Conservation (phyloP, 1,284 basidiomycete species). For the Xerocomus nothofagi region DNA sequence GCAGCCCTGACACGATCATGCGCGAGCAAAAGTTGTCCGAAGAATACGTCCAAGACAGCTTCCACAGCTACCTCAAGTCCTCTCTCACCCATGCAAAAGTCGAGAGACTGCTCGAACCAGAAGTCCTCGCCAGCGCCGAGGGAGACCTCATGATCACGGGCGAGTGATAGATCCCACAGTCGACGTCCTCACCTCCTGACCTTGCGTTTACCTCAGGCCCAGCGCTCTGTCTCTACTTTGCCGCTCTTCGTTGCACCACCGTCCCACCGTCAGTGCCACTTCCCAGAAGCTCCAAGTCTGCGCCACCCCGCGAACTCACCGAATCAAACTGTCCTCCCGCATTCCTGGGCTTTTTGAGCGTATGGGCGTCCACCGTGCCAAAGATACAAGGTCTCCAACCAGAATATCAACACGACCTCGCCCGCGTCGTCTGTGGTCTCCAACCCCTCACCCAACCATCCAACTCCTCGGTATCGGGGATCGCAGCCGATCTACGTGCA, state of each 20-base stretch:
- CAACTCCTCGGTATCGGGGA: constrained; percentile 49
- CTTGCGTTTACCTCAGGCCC: constrained; percentile 48
- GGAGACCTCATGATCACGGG: constrained; percentile 81
- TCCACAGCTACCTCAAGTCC: constrained; percentile 77
- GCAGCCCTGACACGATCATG: no score
- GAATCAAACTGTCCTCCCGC: constrained; percentile 55
- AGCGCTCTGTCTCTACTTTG: constrained; percentile 64
- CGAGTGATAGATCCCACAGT: constrained; percentile 47
- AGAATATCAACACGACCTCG: constrained; percentile 75
- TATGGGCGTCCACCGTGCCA: constrained; percentile 70
- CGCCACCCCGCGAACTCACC: constrained; percentile 48
- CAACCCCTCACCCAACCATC: constrained; percentile 40
- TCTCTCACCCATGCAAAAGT: constrained; percentile 73
- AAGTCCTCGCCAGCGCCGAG: constrained; percentile 71
- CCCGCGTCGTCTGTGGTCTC: constrained; percentile 71
- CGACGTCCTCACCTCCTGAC: constrained; percentile 35
- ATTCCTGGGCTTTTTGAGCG: constrained; percentile 65
- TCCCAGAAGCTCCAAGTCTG: constrained; percentile 43
- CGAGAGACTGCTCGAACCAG: constrained; percentile 68
- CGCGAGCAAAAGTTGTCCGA: constrained; percentile 51
- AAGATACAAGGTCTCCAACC: constrained; percentile 60
- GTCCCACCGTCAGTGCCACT: constrained; percentile 61
- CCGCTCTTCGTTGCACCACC: constrained; percentile 58
- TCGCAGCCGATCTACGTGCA: constrained; percentile 72
- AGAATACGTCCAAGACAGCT: constrained; percentile 66